Evolutionary conservation across 148 eudicot species (phyloP), one percentile per base, ranked within the genome.

Genomic region (Pouteria glomerata): DNA sequence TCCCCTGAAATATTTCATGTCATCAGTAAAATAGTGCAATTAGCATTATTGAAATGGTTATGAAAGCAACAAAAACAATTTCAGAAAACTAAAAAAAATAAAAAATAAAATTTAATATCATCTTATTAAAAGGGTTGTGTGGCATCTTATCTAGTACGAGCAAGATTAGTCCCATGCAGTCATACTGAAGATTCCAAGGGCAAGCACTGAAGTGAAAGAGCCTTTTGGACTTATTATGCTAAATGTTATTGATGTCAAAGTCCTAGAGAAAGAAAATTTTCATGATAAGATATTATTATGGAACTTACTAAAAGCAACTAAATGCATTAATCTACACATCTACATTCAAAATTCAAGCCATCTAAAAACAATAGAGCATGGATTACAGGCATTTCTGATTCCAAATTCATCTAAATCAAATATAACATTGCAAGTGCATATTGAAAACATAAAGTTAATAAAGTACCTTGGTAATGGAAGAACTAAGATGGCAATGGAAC

Each of bases 401-500:
- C n/a, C 18, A 34, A 10, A 7, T 33, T 68, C 26, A 68, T 50
- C 34, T 68, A 8, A 21, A 23, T 52, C 44, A 63, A 39, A 31
- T 4, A 63, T 18, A 42, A 64, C 23, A 26, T 14, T 47, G 11
- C 6, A 26, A 13, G 13, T 0, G 34, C 33, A 16, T 11, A 26
- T 39, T 11, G 68, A 26, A 64, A 64, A 23, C 21, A 23, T 19
- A 14, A 41, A 23, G 42, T 34, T 24, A 7, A 23, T 23, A 41
- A 44, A 4, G 51, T 16, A 95, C 97, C 92, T 95, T 88, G 72
- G 97, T 89, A 50, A 95, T 95, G 70, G 98, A 91, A 27, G 98
- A 91, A 23, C 98, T 93, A 66, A 91, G 92, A 84, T 91, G 98
- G 75, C 98, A 91, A 78, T 95, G 98, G 60, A 89, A 89, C 44